Evolutionary conservation across 1,284 basidiomycete genomes (phyloP), one percentile per base, ranked within the genome.

Genomic region (Microbotryomycetes sp.): DNA sequence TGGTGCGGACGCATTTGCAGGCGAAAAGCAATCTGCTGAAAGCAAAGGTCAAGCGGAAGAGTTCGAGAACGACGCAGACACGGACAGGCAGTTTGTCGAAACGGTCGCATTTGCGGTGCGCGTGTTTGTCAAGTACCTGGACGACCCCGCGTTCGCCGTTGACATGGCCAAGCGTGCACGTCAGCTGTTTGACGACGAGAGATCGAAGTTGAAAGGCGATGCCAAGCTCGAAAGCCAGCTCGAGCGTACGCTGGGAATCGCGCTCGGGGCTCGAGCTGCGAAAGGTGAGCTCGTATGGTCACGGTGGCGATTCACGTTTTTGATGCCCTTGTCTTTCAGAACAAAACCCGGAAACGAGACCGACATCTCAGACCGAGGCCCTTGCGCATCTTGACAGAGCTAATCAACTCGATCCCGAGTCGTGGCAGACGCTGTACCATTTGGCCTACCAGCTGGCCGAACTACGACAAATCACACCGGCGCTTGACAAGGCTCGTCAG

Each of bases 361-460:
- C 83, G 0, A 73, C 70, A 26, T 83, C 81, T 28, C 81, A 93
- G 54, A 73, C 79, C 0, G 75, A 80, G 45, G 84, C 88, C 0
- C 81, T 87, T 62, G 73, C 78, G 0, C 79, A 83, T 45, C 82
- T 90, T 45, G 74, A 78, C 4, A 73, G 75, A 0, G 83, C 89
- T 0, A 77, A 85, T 6, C 73, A 78, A 27, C 76, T 82, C 9
- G 76, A 82, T 58, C 80, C 85, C 0, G 81, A 81, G 0, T 81
- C 87, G 1, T 81, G 84, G 1, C 71, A 75, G 24, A 84, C 82
- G 0, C 81, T 85, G 71, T 93, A 88, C 72, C 87, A 92, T 62
- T 82, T 92, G 21, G 86, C 91, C 0, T 78, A 91, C 11, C 85
- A 85, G 0, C 84, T 88, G 56, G 81, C 88, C 11, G 82, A 85